Percentiles rank a stretch among this genome's conserved stretches.
Conservation (phyloP, 768 basidiomycete species). For the Cytidiella melzeri region DNA sequence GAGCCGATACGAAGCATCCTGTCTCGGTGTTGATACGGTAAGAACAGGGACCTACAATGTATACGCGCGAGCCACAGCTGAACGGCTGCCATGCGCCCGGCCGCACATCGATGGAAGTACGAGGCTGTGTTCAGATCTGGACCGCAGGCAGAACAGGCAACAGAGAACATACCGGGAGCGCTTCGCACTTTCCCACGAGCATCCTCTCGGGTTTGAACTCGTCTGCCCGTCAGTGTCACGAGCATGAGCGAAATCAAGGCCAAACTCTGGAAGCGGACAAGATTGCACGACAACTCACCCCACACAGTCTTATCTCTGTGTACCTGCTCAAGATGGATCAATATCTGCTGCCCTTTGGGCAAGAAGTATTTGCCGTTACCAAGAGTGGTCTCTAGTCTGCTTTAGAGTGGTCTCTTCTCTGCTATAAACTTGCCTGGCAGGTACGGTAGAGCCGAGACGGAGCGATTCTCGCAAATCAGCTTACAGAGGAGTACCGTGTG, state of each 20-base stretch:
- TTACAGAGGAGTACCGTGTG: slow-evolving; percentile 5
- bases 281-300: slow-evolving; percentile 28
- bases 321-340: slow-evolving; percentile 11
- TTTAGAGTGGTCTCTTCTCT: too few species aligned
- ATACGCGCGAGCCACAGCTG: slow-evolving; percentile 22
- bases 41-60: slow-evolving; percentile 17
- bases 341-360: too few species aligned
- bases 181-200: slow-evolving; percentile 42
- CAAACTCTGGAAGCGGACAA: not conserved
- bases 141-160: not conserved
- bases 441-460: slow-evolving; percentile 33
- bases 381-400: slow-evolving; percentile 33
- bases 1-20: too few species aligned
- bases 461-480: slow-evolving; percentile 31
- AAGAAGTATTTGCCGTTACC: slow-evolving; percentile 36
- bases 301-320: slow-evolving; percentile 39
- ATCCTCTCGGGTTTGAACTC: slow-evolving; percentile 43
- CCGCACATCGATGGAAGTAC: slow-evolving; percentile 14
- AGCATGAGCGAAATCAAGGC: not conserved
- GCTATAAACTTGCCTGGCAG: slow-evolving; percentile 27
- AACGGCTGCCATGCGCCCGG: slow-evolving; percentile 40
- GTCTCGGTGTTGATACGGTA: too few species aligned
- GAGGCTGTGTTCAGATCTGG: not conserved
- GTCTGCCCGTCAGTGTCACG: slow-evolving; percentile 24
- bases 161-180: slow-evolving; percentile 28